Percentiles rank a stretch among this genome's conserved stretches.
Evolutionary conservation across 805 yeast species (phyloP).

Genomic region (Myxozyma vanderwaltii): DNA sequence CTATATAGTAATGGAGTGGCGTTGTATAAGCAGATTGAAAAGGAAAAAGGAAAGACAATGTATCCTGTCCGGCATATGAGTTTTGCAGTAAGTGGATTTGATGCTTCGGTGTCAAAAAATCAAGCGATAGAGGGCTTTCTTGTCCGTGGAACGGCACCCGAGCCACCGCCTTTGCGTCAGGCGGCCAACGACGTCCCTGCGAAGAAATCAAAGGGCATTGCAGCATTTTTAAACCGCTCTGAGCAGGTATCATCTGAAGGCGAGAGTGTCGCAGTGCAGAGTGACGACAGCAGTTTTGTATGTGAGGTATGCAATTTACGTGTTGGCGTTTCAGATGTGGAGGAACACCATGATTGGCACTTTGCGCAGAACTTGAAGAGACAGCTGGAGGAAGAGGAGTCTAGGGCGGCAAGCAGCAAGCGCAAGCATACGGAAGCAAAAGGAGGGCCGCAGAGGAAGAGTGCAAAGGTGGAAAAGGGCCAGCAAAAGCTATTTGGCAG

Average conservation of each 20-base stretch:
- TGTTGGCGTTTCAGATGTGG: slow-evolving; percentile 29
- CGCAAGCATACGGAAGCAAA: too few relatives aligned
- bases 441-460: neutral
- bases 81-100: slow-evolving; percentile 24
- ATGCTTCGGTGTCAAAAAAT: slow-evolving; percentile 9
- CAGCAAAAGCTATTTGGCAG: slow-evolving; percentile 16
- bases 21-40: slow-evolving; percentile 33
- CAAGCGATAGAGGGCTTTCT: slow-evolving; percentile 15
- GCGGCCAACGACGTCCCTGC: neutral
- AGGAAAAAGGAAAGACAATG: slow-evolving; percentile 10
- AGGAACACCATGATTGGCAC: slow-evolving; percentile 49
- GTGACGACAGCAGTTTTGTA: neutral
- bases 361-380: slow-evolving; percentile 41
- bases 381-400: slow-evolving; percentile 15
- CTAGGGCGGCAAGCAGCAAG: neutral
- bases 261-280: neutral
- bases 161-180: neutral
- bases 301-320: slow-evolving; percentile 41
- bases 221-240: neutral
- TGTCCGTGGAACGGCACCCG: neutral
- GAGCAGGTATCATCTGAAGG: neutral
- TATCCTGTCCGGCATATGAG: slow-evolving; percentile 25
- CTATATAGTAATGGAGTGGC: slow-evolving; percentile 30
- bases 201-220: neutral
- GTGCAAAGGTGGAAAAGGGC: slow-evolving; percentile 21